A percentile compares a stretch with the other conserved stretches of the same genome.
Evolutionary conservation across 768 basidiomycete genomes (phyloP).

Genomic region (Tylopilus felleus): DNA sequence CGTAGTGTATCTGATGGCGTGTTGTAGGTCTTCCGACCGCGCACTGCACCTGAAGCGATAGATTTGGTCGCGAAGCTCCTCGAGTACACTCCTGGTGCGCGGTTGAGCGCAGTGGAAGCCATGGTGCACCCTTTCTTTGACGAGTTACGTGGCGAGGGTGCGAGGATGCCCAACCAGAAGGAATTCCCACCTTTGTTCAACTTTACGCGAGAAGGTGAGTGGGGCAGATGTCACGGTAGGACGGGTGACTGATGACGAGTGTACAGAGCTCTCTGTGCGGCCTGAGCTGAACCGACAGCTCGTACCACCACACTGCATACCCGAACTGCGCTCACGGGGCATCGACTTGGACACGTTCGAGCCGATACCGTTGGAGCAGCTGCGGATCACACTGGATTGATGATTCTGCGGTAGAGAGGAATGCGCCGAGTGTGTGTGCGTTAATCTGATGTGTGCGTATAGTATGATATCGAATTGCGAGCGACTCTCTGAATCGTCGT

Average conservation of each 20-base stretch:
- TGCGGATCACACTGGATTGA: slow-evolving; percentile 93
- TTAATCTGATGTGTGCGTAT: slow-evolving; percentile 35
- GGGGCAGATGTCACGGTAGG: background rate
- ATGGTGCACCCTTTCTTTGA: slow-evolving; percentile 98
- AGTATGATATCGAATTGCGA: slow-evolving; percentile 35
- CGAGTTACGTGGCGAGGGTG: slow-evolving; percentile 86
- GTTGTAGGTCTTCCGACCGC: slow-evolving; percentile 90
- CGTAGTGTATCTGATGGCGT: slow-evolving; percentile 13
- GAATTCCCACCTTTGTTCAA: slow-evolving; percentile 93
- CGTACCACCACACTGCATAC: slow-evolving; percentile 87
- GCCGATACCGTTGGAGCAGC: slow-evolving; percentile 95
- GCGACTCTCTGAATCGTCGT: slow-evolving; percentile 23
- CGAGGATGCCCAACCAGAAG: slow-evolving; percentile 95
- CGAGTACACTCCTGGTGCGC: slow-evolving; percentile 96
- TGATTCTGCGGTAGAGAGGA: slow-evolving; percentile 29
- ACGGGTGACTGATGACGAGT: slow-evolving; percentile 4
- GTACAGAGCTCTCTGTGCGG: slow-evolving; percentile 87
- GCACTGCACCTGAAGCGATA: slow-evolving; percentile 94
- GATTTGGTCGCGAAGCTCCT: slow-evolving; percentile 91
- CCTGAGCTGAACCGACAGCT: slow-evolving; percentile 92
- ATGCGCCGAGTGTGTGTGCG: slow-evolving; percentile 16
- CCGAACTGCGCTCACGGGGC: slow-evolving; percentile 80
- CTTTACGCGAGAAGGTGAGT: slow-evolving; percentile 92
- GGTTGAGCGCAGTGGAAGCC: slow-evolving; percentile 84
- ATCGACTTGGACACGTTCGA: slow-evolving; percentile 89